Evolutionary conservation across 371 early-diverging fungal species (phyloP).

Genomic region (Syncephalastrum racemosum): DNA sequence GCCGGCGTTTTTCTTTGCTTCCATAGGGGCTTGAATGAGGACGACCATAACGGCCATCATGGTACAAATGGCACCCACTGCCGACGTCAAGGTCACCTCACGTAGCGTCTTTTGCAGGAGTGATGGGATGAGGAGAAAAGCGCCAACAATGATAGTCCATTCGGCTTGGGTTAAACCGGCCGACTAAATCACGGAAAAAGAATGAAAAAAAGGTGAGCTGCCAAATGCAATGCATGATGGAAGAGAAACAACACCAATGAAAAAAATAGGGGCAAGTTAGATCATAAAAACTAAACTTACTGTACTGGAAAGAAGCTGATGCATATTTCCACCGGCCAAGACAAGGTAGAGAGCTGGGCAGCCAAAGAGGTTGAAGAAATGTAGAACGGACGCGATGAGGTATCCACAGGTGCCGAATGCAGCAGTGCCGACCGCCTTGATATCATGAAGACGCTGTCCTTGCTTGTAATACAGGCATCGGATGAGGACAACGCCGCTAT

Average conservation of each 20-base stretch:
- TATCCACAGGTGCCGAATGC: conserved; percentile 38
- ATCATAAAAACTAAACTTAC: too few species aligned
- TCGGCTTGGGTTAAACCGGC: conserved; percentile 22
- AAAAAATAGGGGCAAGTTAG: too few species aligned
- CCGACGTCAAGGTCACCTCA: conserved; percentile 68
- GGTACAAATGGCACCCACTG: conserved; percentile 48
- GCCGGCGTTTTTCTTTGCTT: conserved; percentile 16
- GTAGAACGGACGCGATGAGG: conserved; percentile 29
- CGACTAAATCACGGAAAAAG: conserved; percentile 8
- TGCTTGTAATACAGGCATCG: conserved; percentile 35
- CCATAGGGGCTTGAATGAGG: conserved; percentile 39
- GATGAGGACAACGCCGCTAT: conserved; percentile 32
- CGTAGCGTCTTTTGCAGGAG: conserved; percentile 72
- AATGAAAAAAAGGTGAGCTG: neutral
- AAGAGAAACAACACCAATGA: too few species aligned
- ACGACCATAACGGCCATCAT: conserved; percentile 52
- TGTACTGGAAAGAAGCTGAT: conserved; percentile 32
- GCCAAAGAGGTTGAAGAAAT: conserved; percentile 54
- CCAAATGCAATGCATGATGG: too few species aligned
- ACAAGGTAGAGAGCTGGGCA: conserved; percentile 60
- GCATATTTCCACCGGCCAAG: conserved; percentile 50
- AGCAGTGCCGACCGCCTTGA: conserved; percentile 37
- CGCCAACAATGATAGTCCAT: conserved; percentile 69
- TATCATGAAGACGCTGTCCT: conserved; percentile 34
- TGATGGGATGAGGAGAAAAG: conserved; percentile 70